A percentile compares a stretch with the other conserved stretches of the same genome.
Conservation (phyloP, 805 yeast genomes). For the Blastobotrys peoriensis region DNA sequence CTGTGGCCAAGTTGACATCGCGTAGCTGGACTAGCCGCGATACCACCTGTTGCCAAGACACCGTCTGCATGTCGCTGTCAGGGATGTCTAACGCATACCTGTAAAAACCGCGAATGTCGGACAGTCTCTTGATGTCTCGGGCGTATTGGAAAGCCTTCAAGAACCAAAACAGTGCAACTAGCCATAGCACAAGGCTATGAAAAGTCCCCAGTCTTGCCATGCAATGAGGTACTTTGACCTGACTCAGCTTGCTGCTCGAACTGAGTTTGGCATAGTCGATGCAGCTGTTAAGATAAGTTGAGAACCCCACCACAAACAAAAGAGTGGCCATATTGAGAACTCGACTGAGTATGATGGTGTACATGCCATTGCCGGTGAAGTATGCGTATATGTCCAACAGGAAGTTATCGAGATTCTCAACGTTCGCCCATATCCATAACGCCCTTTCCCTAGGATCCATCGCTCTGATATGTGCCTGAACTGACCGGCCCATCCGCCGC, state of each 20-base stretch:
- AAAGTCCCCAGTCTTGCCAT: conserved; percentile 39
- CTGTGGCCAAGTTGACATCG: conserved; percentile 71
- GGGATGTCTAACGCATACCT: conserved; percentile 60
- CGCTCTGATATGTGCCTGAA: not conserved
- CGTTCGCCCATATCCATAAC: conserved; percentile 94
- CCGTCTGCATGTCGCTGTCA: conserved; percentile 83
- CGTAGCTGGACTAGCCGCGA: conserved; percentile 65
- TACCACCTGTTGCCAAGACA: conserved; percentile 86
- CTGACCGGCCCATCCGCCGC: not conserved
- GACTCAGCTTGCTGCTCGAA: conserved; percentile 26
- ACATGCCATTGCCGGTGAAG: conserved; percentile 78
- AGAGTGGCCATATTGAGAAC: conserved; percentile 65
- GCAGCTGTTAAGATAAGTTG: conserved; percentile 78
- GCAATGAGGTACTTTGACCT: conserved; percentile 45
- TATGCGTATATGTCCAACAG: conserved; percentile 76
- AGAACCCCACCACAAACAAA: conserved; percentile 69
- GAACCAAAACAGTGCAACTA: conserved; percentile 44
- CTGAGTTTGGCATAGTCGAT: conserved; percentile 53
- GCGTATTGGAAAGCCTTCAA: conserved; percentile 38
- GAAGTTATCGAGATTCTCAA: conserved; percentile 83
- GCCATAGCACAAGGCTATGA: conserved; percentile 57
- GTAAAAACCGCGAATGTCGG: conserved; percentile 74
- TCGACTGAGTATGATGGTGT: conserved; percentile 66
- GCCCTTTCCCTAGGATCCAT: conserved; percentile 54
- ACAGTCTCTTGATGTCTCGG: conserved; percentile 58